phyloP scores from a whole-genome alignment of 768 basidiomycete species.

The Lactarius quietus region DNA sequence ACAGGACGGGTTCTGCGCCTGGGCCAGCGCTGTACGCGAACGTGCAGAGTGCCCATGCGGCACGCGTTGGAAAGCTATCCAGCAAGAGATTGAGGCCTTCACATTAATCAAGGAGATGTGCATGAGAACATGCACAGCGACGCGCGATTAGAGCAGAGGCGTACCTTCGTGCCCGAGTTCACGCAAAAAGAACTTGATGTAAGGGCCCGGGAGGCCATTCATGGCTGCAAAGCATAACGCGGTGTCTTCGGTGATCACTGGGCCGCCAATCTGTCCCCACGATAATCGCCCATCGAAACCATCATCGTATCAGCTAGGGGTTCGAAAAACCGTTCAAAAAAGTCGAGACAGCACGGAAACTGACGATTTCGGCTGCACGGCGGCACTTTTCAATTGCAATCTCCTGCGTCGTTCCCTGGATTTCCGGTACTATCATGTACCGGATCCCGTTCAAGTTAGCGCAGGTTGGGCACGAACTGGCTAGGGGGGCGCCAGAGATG shows the following conservation, averaged over 20 bases:
- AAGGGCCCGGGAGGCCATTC: slow-evolving; percentile 91
- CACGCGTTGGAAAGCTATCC: slow-evolving; percentile 66
- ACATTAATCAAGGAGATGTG: too few species aligned
- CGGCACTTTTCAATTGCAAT: slow-evolving; percentile 86
- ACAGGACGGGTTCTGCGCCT: slow-evolving; percentile 69
- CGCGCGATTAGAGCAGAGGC: slow-evolving; percentile 17
- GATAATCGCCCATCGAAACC: background rate
- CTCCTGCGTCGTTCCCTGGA: slow-evolving; percentile 91
- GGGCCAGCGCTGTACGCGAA: slow-evolving; percentile 93
- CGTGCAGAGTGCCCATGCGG: slow-evolving; percentile 90
- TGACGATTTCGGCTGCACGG: slow-evolving; percentile 76
- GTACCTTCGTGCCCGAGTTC: slow-evolving; percentile 80
- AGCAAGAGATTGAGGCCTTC: slow-evolving; percentile 80
- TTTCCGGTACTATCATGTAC: slow-evolving; percentile 76
- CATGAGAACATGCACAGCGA: background rate
- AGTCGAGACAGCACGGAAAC: background rate
- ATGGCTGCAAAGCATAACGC: slow-evolving; percentile 89
- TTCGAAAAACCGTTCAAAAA: background rate
- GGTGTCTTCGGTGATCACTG: slow-evolving; percentile 87
- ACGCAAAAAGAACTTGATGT: slow-evolving; percentile 91
- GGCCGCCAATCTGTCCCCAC: slow-evolving; percentile 40
- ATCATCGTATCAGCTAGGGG: background rate
- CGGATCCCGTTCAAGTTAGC: background rate
- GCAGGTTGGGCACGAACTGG: background rate
- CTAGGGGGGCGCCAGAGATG: background rate